Evolutionary conservation across 2,329 filamentous ascomycete species (phyloP).

Genomic region (Chrysoporthe austroafricana): DNA sequence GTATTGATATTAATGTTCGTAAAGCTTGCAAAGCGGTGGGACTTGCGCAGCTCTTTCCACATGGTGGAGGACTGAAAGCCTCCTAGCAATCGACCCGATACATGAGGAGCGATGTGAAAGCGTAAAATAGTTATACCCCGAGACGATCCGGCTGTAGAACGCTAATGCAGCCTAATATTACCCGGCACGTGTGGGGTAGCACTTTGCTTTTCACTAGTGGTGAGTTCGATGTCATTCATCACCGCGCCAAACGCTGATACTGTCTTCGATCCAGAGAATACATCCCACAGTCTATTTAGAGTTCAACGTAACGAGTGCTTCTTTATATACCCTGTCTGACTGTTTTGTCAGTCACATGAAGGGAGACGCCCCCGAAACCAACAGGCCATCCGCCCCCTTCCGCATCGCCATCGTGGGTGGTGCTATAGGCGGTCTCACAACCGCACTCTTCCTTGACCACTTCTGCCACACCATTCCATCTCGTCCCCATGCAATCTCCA

Average conservation of each 20-base stretch:
- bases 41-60: no score
- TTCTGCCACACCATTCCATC: conserved; percentile 9
- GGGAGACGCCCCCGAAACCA: background rate
- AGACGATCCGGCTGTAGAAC: background rate
- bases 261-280: background rate
- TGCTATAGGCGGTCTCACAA: conserved; percentile 24
- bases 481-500: background rate
- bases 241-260: no score
- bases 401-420: conserved; percentile 25
- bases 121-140: no score
- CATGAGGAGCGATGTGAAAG: no score
- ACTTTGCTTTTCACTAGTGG: background rate
- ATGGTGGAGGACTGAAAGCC: no score
- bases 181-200: background rate
- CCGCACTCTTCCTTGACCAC: conserved; percentile 23
- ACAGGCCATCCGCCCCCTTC: conserved; percentile 11
- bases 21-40: no score
- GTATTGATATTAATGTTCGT: background rate
- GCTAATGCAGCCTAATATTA: background rate
- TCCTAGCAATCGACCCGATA: no score
- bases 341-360: background rate
- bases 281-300: no score
- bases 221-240: background rate
- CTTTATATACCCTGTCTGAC: background rate
- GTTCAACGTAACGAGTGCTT: background rate